Conservation (phyloP, 805 yeast genomes). For the Lachancea sp. region DNA sequence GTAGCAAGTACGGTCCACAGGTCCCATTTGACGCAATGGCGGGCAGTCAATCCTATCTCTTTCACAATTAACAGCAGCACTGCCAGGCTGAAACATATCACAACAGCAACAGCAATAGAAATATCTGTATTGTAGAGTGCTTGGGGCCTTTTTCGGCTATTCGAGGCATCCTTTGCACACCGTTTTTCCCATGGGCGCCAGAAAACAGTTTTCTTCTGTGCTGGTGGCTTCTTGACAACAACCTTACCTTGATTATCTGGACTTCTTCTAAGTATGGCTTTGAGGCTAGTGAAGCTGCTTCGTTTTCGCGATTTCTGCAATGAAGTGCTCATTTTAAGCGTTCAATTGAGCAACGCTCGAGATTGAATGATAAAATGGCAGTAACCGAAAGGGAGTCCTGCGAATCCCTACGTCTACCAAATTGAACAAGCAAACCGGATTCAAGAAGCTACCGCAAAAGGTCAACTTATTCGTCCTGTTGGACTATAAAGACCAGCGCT, state of each 20-base stretch:
- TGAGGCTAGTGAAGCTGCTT: neutral
- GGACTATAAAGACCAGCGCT: too few species aligned
- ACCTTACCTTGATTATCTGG: neutral
- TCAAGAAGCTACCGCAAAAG: too few species aligned
- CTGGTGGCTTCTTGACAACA: neutral
- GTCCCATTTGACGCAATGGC: constrained; percentile 8
- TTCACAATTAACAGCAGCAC: constrained; percentile 2
- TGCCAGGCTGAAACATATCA: constrained; percentile 3
- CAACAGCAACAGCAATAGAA: neutral
- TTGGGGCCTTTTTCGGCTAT: neutral
- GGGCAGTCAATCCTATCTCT: constrained; percentile 5
- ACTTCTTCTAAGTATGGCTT: neutral
- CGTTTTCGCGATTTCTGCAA: neutral
- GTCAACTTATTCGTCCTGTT: too few species aligned
- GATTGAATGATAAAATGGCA: too few species aligned
- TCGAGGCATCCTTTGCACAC: neutral
- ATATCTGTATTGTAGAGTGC: constrained; percentile 1
- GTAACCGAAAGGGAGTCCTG: too few species aligned
- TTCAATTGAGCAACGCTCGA: neutral
- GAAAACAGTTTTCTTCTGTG: neutral
- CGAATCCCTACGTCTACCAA: too few species aligned
- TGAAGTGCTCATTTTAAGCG: neutral
- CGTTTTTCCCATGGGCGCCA: neutral
- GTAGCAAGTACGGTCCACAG: constrained; percentile 6
- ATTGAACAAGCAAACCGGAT: too few species aligned